Conservation (phyloP, 208 protist species). For the Spongospora subterranea region DNA sequence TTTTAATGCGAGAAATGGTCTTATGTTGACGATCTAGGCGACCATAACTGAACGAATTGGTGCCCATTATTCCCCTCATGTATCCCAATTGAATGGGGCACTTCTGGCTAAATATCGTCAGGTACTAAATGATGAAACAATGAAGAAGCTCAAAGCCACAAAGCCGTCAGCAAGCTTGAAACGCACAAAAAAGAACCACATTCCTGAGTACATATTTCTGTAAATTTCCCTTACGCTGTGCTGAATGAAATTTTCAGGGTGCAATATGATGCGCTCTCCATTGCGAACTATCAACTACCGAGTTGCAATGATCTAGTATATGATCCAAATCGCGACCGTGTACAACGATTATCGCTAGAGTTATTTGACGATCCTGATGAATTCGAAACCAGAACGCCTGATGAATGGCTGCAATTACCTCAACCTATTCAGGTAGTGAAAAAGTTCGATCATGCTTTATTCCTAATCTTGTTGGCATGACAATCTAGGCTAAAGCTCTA, state of each 20-base stretch:
- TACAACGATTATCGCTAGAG: not conserved
- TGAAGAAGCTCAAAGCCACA: not conserved
- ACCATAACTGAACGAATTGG: constrained; percentile 40
- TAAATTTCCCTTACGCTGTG: not conserved
- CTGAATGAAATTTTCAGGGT: not conserved
- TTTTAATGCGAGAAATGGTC: too few relatives aligned
- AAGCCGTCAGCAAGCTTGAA: not conserved
- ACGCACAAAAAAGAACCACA: not conserved
- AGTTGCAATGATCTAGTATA: not conserved
- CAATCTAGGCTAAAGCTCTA: not conserved
- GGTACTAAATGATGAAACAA: not conserved
- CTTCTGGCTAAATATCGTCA: constrained; percentile 5
- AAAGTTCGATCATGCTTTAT: not conserved
- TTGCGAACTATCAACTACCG: constrained; percentile 23
- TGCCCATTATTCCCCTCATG: not conserved
- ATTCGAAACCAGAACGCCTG: not conserved
- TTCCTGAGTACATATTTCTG: not conserved
- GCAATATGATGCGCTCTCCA: constrained; percentile 9
- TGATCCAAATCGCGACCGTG: not conserved
- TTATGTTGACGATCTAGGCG: too few relatives aligned
- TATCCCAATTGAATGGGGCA: not conserved
- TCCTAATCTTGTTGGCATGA: not conserved
- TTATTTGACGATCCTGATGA: constrained; percentile 21
- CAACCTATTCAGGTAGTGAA: not conserved
- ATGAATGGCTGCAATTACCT: not conserved